phyloP scores from a whole-genome alignment of 2,329 filamentous ascomycete genomes.

The Akanthomyces muscarius region DNA sequence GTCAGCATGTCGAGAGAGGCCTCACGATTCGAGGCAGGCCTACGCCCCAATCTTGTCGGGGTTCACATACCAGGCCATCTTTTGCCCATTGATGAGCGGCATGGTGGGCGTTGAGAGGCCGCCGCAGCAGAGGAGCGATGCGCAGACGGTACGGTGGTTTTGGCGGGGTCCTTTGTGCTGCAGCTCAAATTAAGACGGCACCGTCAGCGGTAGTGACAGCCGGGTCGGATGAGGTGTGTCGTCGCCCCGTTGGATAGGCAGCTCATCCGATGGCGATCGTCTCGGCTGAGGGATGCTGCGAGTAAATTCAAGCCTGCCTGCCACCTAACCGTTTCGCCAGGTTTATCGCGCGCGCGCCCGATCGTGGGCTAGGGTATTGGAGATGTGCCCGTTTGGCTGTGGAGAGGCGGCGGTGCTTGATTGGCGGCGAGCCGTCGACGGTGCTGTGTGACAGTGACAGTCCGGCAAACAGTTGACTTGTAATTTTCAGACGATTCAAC shows the following conservation, averaged over 20 bases:
- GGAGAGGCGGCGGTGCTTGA: neutral
- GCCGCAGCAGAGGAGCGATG: neutral
- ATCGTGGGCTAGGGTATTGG: neutral
- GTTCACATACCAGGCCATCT: conserved; percentile 66
- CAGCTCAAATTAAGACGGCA: conserved; percentile 2
- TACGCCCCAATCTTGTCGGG: neutral
- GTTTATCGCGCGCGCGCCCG: neutral
- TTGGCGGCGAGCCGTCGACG: neutral
- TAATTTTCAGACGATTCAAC: neutral
- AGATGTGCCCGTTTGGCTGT: neutral
- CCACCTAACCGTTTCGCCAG: neutral
- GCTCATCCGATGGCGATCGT: neutral
- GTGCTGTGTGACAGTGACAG: neutral
- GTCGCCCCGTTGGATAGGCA: neutral
- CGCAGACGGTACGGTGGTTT: neutral
- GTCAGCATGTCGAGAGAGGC: neutral
- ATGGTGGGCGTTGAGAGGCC: conserved; percentile 39
- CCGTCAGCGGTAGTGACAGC: conserved; percentile 3
- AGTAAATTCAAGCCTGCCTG: neutral
- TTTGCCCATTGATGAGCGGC: conserved; percentile 66
- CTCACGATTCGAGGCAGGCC: neutral
- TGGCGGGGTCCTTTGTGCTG: conserved; percentile 5
- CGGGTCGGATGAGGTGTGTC: neutral
- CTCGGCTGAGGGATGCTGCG: neutral
- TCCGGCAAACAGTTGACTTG: neutral